Evolutionary conservation across 2,329 filamentous ascomycete species (phyloP).

Genomic region (Acarospora socialis): DNA sequence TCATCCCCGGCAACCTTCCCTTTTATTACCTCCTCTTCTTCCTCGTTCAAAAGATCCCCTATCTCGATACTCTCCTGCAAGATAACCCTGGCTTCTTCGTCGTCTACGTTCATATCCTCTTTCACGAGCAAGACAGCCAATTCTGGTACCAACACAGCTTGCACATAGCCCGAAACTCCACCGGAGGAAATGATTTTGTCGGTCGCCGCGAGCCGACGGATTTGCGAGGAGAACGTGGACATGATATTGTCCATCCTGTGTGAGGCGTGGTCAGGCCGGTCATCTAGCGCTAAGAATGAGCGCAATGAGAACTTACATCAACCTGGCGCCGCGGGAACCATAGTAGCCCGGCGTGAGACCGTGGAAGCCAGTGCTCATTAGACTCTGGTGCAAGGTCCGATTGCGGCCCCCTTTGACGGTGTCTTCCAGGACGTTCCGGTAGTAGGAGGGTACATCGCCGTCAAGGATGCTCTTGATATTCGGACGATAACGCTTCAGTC

Average conservation of each 20-base stretch:
- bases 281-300: conserved; percentile 8
- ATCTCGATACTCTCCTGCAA: conserved; percentile 53
- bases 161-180: conserved; percentile 54
- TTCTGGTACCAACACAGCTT: conserved; percentile 66
- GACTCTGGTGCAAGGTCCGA: conserved; percentile 44
- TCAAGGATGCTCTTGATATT: conserved; percentile 47
- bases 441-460: conserved; percentile 43
- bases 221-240: conserved; percentile 39
- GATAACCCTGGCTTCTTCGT: conserved; percentile 37
- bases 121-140: conserved; percentile 40
- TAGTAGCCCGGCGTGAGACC: conserved; percentile 67
- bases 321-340: conserved; percentile 55
- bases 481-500: conserved; percentile 43
- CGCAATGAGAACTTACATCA: conserved; percentile 42
- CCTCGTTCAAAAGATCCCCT: conserved; percentile 54
- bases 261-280: conserved; percentile 21
- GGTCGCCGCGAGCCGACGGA: conserved; percentile 47
- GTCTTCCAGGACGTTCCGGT: conserved; percentile 40
- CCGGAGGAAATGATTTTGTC: conserved; percentile 53
- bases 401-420: conserved; percentile 44
- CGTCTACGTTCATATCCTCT: conserved; percentile 40
- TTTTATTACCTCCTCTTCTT: conserved; percentile 41
- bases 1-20: too few species aligned
- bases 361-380: conserved; percentile 29
- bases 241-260: conserved; percentile 44